Evolutionary conservation across 2,329 filamentous ascomycete genomes (phyloP).

Genomic region (Aspergillus texensis): DNA sequence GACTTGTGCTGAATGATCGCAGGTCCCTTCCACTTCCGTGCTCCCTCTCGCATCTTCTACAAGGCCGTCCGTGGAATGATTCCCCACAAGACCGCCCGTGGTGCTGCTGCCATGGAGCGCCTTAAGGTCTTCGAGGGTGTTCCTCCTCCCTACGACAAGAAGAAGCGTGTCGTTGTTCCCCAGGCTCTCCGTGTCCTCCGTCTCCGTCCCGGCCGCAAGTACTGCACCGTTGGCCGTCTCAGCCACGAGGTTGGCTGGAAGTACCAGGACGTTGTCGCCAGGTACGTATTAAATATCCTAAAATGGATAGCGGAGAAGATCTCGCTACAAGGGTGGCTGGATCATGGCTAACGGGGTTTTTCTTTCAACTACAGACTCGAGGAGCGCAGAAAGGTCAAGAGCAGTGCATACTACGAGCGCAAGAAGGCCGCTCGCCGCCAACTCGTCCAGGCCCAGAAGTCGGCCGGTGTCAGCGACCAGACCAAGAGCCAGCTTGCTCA

Average conservation of each 20-base stretch:
- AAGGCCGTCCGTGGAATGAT: slow-evolving; percentile 99
- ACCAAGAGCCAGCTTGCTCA: slow-evolving; percentile 84
- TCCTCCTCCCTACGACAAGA: slow-evolving; percentile 98
- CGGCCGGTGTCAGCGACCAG: slow-evolving; percentile 82
- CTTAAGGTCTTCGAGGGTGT: slow-evolving; percentile 99
- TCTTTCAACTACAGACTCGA: slow-evolving; percentile 69
- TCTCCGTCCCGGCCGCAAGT: slow-evolving; percentile 99
- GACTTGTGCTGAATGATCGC: slow-evolving; percentile 20
- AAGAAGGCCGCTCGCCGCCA: slow-evolving; percentile 96
- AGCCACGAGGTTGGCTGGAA: slow-evolving; percentile 99
- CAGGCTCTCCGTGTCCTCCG: slow-evolving; percentile 95
- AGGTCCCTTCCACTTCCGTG: slow-evolving; percentile 99
- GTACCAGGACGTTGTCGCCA: slow-evolving; percentile 98
- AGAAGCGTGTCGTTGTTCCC: slow-evolving; percentile 99
- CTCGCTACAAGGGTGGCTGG: background rate
- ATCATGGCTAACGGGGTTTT: slow-evolving; percentile 25
- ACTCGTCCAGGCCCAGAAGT: slow-evolving; percentile 90
- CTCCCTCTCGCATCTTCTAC: slow-evolving; percentile 99
- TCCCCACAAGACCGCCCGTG: slow-evolving; percentile 98
- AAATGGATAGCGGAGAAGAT: background rate
- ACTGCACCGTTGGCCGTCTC: slow-evolving; percentile 97
- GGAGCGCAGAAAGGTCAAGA: slow-evolving; percentile 99
- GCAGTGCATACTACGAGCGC: slow-evolving; percentile 98
- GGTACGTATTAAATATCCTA: slow-evolving; percentile 63
- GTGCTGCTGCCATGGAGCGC: slow-evolving; percentile 93